phyloP scores from a whole-genome alignment of 768 basidiomycete species.

The Calocybe gangraenosa region DNA sequence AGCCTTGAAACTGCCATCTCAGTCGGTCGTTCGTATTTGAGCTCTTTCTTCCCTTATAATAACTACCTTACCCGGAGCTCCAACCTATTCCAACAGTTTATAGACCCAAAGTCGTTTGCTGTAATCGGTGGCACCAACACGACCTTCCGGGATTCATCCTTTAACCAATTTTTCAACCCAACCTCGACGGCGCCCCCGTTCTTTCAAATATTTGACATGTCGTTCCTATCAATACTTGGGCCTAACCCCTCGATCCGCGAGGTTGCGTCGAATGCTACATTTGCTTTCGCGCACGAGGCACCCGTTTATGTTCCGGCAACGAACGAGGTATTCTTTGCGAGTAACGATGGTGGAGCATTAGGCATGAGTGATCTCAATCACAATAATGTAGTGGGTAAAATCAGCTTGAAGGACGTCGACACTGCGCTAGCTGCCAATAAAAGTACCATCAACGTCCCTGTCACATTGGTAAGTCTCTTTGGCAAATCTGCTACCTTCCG shows the following conservation, averaged over 20 bases:
- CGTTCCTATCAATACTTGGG: slow-evolving; percentile 62
- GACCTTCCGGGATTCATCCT: slow-evolving; percentile 33
- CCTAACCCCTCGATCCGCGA: slow-evolving; percentile 49
- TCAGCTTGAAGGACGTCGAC: slow-evolving; percentile 55
- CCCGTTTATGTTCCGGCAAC: slow-evolving; percentile 61
- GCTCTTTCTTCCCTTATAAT: not conserved
- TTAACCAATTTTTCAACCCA: slow-evolving; percentile 51
- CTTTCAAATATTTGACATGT: slow-evolving; percentile 47
- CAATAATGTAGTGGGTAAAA: slow-evolving; percentile 60
- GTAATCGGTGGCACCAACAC: slow-evolving; percentile 42
- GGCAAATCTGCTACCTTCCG: not conserved
- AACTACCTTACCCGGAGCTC: not conserved
- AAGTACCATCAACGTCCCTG: slow-evolving; percentile 42
- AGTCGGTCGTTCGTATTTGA: slow-evolving; percentile 29
- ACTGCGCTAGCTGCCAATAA: slow-evolving; percentile 32
- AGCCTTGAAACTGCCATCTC: slow-evolving; percentile 22
- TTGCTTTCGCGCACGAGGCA: slow-evolving; percentile 78
- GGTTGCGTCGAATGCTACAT: slow-evolving; percentile 56
- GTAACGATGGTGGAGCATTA: slow-evolving; percentile 62
- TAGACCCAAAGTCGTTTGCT: slow-evolving; percentile 47
- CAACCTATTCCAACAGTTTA: slow-evolving; percentile 29
- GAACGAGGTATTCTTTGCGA: slow-evolving; percentile 71
- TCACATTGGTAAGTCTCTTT: slow-evolving; percentile 35
- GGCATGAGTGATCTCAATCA: slow-evolving; percentile 61
- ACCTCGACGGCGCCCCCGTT: slow-evolving; percentile 53